Percentiles rank a stretch among this genome's conserved stretches.
Evolutionary conservation across 2,329 filamentous ascomycete genomes (phyloP).

Genomic region (Aureobasidium sp.): DNA sequence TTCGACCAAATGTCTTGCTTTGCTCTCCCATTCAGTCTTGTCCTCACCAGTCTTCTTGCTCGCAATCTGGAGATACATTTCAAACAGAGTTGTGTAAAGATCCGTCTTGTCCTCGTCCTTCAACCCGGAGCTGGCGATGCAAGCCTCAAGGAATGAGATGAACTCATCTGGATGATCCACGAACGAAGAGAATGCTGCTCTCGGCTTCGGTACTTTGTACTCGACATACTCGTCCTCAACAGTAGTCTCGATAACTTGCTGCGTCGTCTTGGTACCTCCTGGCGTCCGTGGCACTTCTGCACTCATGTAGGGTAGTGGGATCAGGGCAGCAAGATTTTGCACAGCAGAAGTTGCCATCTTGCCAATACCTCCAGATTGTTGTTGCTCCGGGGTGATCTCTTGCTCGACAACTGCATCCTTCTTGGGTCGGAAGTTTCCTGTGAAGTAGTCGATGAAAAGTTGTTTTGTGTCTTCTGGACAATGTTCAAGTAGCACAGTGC

Average conservation of each 20-base stretch:
- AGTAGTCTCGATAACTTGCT: conserved; percentile 48
- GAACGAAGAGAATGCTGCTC: conserved; percentile 91
- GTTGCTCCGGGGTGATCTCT: conserved; percentile 40
- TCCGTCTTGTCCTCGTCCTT: conserved; percentile 71
- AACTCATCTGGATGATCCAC: conserved; percentile 91
- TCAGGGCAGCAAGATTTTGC: conserved; percentile 75
- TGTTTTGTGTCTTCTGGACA: conserved; percentile 75
- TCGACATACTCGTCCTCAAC: conserved; percentile 46
- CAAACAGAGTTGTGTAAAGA: conserved; percentile 89
- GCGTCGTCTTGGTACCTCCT: conserved; percentile 42
- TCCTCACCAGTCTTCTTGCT: conserved; percentile 64
- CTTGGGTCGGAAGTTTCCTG: conserved; percentile 70
- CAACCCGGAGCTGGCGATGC: conserved; percentile 65
- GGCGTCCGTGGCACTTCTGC: conserved; percentile 52
- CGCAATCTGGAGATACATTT: conserved; percentile 94
- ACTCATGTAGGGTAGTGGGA: conserved; percentile 82
- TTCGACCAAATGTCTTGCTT: conserved; percentile 83
- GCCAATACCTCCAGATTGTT: conserved; percentile 31
- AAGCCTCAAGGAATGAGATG: conserved; percentile 85
- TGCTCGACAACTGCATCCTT: conserved; percentile 52
- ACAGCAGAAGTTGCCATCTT: conserved; percentile 63
- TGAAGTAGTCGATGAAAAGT: conserved; percentile 93
- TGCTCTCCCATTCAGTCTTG: conserved; percentile 77
- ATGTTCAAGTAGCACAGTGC: conserved; percentile 80
- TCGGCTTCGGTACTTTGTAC: conserved; percentile 75